phyloP scores from a whole-genome alignment of 164 flowering plant species.

The Macadamia tetraphylla region DNA sequence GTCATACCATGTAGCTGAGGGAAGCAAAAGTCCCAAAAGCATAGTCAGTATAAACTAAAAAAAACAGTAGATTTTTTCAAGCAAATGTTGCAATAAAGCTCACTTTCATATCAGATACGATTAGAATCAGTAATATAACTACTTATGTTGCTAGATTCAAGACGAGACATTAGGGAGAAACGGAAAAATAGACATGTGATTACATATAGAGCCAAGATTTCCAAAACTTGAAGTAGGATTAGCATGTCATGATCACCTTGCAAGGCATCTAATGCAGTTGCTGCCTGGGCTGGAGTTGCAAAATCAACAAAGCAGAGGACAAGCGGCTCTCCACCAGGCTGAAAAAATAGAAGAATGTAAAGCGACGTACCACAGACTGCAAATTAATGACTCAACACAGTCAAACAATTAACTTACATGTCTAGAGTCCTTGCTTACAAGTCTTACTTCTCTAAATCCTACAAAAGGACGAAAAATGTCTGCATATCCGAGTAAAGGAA shows the following conservation, averaged over 20 bases:
- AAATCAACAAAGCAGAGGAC: constrained; percentile 94
- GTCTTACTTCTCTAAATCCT: constrained; percentile 90
- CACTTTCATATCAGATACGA: constrained; percentile 1
- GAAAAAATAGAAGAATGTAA: constrained; percentile 16
- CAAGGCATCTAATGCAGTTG: constrained; percentile 81
- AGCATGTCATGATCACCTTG: constrained; percentile 56
- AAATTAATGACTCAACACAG: neutral
- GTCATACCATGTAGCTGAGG: too few relatives aligned
- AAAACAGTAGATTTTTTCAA: neutral
- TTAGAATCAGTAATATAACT: neutral
- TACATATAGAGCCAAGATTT: constrained; percentile 9
- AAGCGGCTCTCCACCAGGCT: constrained; percentile 81
- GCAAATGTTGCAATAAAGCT: neutral
- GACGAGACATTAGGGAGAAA: neutral
- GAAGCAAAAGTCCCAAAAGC: too few relatives aligned
- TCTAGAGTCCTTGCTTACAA: constrained; percentile 81
- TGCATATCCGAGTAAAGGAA: constrained; percentile 42
- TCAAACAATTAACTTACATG: constrained; percentile 47
- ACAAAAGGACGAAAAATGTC: constrained; percentile 97
- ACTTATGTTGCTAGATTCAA: constrained; percentile 6
- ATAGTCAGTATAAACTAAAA: too few relatives aligned
- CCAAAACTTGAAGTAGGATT: constrained; percentile 2
- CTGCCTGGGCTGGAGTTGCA: constrained; percentile 71
- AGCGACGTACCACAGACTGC: neutral
- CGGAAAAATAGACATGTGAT: constrained; percentile 5